Base-by-base conservation (phyloP, 805 yeast genomes). In the Kodamaea kaohsiungensis region DNA sequence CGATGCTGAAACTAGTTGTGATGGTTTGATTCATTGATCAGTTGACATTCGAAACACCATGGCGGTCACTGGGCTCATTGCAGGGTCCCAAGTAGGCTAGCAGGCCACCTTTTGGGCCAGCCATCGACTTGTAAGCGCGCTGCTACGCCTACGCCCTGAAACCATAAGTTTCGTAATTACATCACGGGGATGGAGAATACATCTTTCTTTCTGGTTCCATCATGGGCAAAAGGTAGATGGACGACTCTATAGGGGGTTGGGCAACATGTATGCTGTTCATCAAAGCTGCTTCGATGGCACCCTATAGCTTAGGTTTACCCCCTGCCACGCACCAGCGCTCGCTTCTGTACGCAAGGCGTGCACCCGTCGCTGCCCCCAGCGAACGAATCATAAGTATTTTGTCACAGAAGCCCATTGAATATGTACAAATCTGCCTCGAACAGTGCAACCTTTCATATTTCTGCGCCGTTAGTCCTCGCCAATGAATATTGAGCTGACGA, bases 1-100 rank as follows among this genome's bases (percentile, higher is more conserved):
- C 19, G 45, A 40, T 10, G 13, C 25, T 38, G 45, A 40, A 40
- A 40, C 19, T 13, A 16, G 16, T 12, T 8, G 22, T 40, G 43
- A 39, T 39, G 42, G 42, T 38, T 38, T 38, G 15, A 16, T 22
- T 40, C 13, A 30, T 30, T 30, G 35, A 30, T 30, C 35, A 12
- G 13, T 40, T 40, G 45, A 40, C 45, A 40, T 17, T 40, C 45
- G 45, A 40, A 40, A 40, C 45, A 40, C 45, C 13, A 19, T 16
- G 25, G 19, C 19, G 17, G 45, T 30, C 10, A 9, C 10, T 8
- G 35, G 35, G 35, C 35, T 30, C 35, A 8, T 30, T 30, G 35
- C 35, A 30, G 35, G 35, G 35, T 30, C 45, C 45, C 19, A 10
- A 40, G 45, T 40, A 10, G 45, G n/a, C 9, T 13, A 19, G 17